Percentiles rank a stretch among this genome's conserved stretches.
phyloP scores from a whole-genome alignment of 2,329 filamentous ascomycete genomes.

The Diaporthe sp. region DNA sequence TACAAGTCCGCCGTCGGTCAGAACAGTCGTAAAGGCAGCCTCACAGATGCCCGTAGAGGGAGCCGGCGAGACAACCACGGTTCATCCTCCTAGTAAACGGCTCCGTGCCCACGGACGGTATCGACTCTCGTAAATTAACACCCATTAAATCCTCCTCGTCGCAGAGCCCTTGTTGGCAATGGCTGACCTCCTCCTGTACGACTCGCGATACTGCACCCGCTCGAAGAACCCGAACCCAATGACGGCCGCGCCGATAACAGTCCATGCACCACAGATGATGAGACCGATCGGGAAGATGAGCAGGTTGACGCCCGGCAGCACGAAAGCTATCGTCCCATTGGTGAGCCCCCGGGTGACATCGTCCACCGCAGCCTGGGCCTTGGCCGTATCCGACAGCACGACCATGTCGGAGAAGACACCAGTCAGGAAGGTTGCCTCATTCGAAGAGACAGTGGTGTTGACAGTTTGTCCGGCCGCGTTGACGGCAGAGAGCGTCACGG shows the following conservation, averaged over 20 bases:
- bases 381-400: slow-evolving; percentile 64
- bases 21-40: background rate
- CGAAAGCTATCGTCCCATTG: slow-evolving; percentile 72
- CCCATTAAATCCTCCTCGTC: slow-evolving; percentile 48
- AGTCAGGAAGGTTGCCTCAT: slow-evolving; percentile 79
- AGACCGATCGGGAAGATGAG: slow-evolving; percentile 79
- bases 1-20: background rate
- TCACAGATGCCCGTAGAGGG: slow-evolving; percentile 16
- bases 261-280: slow-evolving; percentile 76
- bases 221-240: slow-evolving; percentile 77
- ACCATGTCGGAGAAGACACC: slow-evolving; percentile 76
- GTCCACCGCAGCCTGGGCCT: slow-evolving; percentile 65
- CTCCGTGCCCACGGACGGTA: background rate
- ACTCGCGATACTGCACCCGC: slow-evolving; percentile 75
- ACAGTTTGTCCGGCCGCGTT: slow-evolving; percentile 66
- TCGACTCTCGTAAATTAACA: background rate
- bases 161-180: slow-evolving; percentile 53
- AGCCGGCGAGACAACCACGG: too few relatives aligned
- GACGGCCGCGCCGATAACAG: slow-evolving; percentile 66
- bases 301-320: slow-evolving; percentile 77
- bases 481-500: slow-evolving; percentile 75
- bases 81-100: background rate
- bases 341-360: slow-evolving; percentile 59
- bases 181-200: slow-evolving; percentile 68
- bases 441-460: slow-evolving; percentile 75